Evolutionary conservation across 2,329 filamentous ascomycete species (phyloP).

Genomic region (Hymenotorrendiella dingleyae): DNA sequence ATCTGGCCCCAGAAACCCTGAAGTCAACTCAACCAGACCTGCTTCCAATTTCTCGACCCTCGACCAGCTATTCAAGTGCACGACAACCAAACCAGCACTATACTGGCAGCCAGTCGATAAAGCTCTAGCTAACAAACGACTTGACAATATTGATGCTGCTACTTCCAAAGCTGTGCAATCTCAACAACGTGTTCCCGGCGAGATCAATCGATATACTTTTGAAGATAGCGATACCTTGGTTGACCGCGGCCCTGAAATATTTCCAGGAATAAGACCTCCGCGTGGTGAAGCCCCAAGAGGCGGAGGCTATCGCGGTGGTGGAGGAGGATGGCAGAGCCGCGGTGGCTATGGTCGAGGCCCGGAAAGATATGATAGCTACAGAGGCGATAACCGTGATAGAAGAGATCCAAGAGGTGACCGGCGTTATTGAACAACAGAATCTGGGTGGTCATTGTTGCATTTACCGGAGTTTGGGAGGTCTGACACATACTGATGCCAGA

Average conservation of each 20-base stretch:
- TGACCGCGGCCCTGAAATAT: constrained; percentile 66
- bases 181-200: constrained; percentile 35
- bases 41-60: constrained; percentile 34
- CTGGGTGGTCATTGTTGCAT: background rate
- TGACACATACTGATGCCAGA: background rate
- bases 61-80: constrained; percentile 55
- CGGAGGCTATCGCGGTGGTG: constrained; percentile 9
- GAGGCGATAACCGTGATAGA: constrained; percentile 6
- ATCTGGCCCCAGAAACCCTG: constrained; percentile 29
- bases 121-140: constrained; percentile 57
- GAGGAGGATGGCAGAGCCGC: background rate
- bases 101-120: constrained; percentile 60
- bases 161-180: constrained; percentile 33
- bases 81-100: constrained; percentile 55
- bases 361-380: constrained; percentile 11
- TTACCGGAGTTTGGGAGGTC: constrained; percentile 1
- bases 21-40: constrained; percentile 6
- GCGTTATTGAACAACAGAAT: constrained; percentile 9
- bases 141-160: constrained; percentile 50
- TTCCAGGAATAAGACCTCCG: constrained; percentile 56
- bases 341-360: background rate
- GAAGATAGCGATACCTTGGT: constrained; percentile 61
- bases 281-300: constrained; percentile 32
- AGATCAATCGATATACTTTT: constrained; percentile 62
- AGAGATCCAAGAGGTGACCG: constrained; percentile 17